Evolutionary conservation across 1,284 basidiomycete species (phyloP).

Genomic region (Bondarzewia mesenterica): DNA sequence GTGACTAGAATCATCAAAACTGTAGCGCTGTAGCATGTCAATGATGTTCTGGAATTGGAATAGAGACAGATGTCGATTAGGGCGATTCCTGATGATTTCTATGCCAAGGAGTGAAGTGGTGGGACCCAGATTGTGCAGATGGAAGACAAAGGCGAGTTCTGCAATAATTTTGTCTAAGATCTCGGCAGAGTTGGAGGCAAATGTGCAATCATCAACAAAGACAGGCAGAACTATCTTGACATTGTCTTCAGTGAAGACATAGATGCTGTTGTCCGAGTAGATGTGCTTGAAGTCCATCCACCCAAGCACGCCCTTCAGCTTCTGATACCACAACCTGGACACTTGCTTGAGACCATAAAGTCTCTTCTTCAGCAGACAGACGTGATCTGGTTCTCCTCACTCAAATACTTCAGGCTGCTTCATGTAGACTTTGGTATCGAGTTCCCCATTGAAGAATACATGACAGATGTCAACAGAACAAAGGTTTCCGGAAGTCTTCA

Average conservation of each 20-base stretch:
- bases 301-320: neutral
- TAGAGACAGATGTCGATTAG: constrained; percentile 19
- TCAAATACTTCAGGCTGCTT: too few relatives aligned
- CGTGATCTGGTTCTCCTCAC: constrained; percentile 16
- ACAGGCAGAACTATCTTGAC: constrained; percentile 18
- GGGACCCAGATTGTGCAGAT: constrained; percentile 23
- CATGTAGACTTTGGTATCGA: too few relatives aligned
- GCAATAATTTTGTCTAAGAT: constrained; percentile 17
- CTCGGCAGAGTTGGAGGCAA: constrained; percentile 11
- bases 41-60: constrained; percentile 22
- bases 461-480: constrained; percentile 17
- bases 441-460: constrained; percentile 18
- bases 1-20: constrained; percentile 14
- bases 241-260: constrained; percentile 8
- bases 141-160: constrained; percentile 17
- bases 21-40: constrained; percentile 19
- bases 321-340: constrained; percentile 18
- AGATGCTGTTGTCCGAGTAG: constrained; percentile 16
- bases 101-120: constrained; percentile 26
- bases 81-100: constrained; percentile 20
- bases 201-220: constrained; percentile 25
- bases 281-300: constrained; percentile 17
- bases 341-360: constrained; percentile 26
- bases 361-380: constrained; percentile 14
- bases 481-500: constrained; percentile 6